These are phyloP conservation scores for Sindora glabra DNA, from an alignment of 306 rosid genomes.

Conservation along the genomic window DNA sequence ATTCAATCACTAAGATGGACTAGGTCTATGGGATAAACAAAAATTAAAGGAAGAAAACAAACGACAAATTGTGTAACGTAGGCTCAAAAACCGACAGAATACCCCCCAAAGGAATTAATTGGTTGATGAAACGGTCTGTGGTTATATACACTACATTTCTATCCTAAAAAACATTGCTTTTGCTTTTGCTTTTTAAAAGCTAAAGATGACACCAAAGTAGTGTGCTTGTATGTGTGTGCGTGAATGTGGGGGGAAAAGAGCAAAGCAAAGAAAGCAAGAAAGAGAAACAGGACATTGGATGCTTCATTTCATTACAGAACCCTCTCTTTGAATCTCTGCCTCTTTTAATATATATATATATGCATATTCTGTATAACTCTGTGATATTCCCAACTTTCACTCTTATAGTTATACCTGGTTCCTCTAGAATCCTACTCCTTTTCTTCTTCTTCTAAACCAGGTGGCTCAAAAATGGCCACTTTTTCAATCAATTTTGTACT, in stretches of 20 bases:
- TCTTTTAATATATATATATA: conserved; percentile 10
- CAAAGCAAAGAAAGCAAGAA: neutral
- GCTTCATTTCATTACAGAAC: conserved; percentile 17
- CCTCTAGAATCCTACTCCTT: conserved; percentile 15
- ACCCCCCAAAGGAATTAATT: conserved; percentile 1
- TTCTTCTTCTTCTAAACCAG: conserved; percentile 18
- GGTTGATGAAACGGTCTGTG: conserved; percentile 46
- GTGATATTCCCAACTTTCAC: conserved; percentile 13
- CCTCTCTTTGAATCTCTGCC: neutral
- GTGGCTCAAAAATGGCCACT: conserved; percentile 15
- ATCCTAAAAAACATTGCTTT: conserved; percentile 52
- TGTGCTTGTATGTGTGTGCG: conserved; percentile 4
- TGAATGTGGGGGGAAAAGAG: conserved; percentile 11
- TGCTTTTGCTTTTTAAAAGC: conserved; percentile 75
- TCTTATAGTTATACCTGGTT: neutral
- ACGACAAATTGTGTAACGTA: conserved; percentile 11
- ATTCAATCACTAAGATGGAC: conserved; percentile 14
- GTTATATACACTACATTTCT: conserved; percentile 43
- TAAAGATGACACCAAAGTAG: conserved; percentile 51
- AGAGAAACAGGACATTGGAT: conserved; percentile 22
- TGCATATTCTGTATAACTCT: conserved; percentile 20
- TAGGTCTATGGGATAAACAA: neutral
- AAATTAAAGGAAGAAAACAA: neutral
- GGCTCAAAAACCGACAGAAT: conserved; percentile 21
- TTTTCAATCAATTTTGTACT: conserved; percentile 20